phyloP scores from a whole-genome alignment of 345 rosid genomes.

The Toxicodendron radicans region DNA sequence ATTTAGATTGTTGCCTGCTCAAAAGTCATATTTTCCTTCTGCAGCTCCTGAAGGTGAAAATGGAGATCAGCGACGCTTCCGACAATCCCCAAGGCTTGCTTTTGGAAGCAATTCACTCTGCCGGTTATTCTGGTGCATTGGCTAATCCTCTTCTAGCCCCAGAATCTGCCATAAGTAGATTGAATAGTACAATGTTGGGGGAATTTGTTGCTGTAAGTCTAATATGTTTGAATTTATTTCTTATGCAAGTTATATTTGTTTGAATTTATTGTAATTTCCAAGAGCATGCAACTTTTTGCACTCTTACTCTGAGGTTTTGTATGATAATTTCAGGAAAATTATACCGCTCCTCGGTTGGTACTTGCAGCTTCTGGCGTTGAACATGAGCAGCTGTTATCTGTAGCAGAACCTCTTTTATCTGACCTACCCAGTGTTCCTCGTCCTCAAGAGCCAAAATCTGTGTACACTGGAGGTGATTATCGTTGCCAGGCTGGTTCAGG shows the following conservation, averaged over 20 bases:
- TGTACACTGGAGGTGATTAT: constrained; percentile 86
- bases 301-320: constrained; percentile 15
- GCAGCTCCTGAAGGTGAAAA: constrained; percentile 75
- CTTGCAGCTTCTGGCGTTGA: constrained; percentile 90
- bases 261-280: not conserved
- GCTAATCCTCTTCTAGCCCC: constrained; percentile 88
- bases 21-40: constrained; percentile 15
- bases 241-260: constrained; percentile 8
- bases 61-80: constrained; percentile 59
- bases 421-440: constrained; percentile 60
- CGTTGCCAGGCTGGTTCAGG: constrained; percentile 79
- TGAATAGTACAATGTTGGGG: constrained; percentile 59
- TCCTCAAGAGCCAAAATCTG: constrained; percentile 62
- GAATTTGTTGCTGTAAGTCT: constrained; percentile 74
- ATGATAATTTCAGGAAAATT: constrained; percentile 62
- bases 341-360: constrained; percentile 75
- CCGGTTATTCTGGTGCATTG: constrained; percentile 80
- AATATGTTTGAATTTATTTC: constrained; percentile 1
- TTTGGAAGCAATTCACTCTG: constrained; percentile 84
- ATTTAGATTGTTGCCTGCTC: not conserved
- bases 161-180: constrained; percentile 61
- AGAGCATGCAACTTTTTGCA: not conserved
- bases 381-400: constrained; percentile 66
- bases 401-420: constrained; percentile 82
- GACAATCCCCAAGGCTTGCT: constrained; percentile 76